These are phyloP conservation scores for Penicillium sp. DNA, from an alignment of 2,329 filamentous ascomycete species.

Conservation along the genomic window DNA sequence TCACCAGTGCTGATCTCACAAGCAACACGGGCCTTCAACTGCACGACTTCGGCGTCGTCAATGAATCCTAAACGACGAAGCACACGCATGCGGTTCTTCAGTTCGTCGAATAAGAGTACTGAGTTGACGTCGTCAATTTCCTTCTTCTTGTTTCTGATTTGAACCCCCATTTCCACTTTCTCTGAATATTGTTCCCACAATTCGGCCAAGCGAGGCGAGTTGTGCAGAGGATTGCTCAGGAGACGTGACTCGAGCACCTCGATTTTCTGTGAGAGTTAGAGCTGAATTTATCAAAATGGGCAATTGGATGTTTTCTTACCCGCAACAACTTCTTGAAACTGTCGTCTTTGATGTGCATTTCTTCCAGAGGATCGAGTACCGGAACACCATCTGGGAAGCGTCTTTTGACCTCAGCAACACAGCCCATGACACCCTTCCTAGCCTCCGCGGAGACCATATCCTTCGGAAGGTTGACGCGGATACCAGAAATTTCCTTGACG, in stretches of 20 bases:
- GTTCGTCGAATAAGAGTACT: constrained; percentile 89
- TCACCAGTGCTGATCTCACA: constrained; percentile 98
- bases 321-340: constrained; percentile 86
- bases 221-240: constrained; percentile 85
- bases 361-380: constrained; percentile 87
- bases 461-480: constrained; percentile 79
- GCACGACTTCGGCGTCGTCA: constrained; percentile 91
- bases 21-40: constrained; percentile 94
- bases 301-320: constrained; percentile 41
- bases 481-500: constrained; percentile 79
- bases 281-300: background rate
- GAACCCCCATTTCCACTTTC: constrained; percentile 73
- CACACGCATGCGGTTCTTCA: constrained; percentile 94
- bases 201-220: constrained; percentile 78
- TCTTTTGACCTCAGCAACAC: constrained; percentile 75
- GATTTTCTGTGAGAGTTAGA: constrained; percentile 68
- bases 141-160: constrained; percentile 88
- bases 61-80: constrained; percentile 93
- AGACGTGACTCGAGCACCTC: constrained; percentile 92
- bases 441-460: constrained; percentile 71
- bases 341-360: constrained; percentile 92
- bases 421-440: constrained; percentile 67
- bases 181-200: constrained; percentile 84
- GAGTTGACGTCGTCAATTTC: constrained; percentile 81
- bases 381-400: constrained; percentile 93